A percentile compares a stretch with the other conserved stretches of the same genome.
Evolutionary conservation across 306 rosid genomes (phyloP).

Genomic region (Ormosia semicastrata): DNA sequence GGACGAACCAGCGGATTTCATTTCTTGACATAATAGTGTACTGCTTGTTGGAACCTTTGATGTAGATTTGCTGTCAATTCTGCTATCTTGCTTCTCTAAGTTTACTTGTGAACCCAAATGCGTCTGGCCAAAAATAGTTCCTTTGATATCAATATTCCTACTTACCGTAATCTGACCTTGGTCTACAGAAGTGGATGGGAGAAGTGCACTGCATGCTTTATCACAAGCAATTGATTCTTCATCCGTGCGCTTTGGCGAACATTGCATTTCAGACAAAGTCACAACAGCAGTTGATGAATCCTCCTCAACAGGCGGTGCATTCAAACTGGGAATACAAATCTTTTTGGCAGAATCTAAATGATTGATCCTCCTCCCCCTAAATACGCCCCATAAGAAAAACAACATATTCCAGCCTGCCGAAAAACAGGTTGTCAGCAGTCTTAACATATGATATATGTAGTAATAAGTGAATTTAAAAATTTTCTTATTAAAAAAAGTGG

Average conservation of each 20-base stretch:
- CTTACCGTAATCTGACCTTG: slow-evolving; percentile 27
- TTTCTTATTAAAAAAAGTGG: background rate
- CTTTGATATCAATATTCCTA: slow-evolving; percentile 37
- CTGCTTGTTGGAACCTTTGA: slow-evolving; percentile 35
- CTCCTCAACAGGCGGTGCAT: slow-evolving; percentile 41
- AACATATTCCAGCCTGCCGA: slow-evolving; percentile 95
- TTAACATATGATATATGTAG: background rate
- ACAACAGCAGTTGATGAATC: slow-evolving; percentile 45
- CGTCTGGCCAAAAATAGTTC: slow-evolving; percentile 11
- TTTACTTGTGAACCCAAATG: slow-evolving; percentile 36
- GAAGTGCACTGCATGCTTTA: slow-evolving; percentile 37
- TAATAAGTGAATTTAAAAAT: slow-evolving; percentile 6
- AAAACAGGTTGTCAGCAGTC: slow-evolving; percentile 16
- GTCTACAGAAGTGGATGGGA: slow-evolving; percentile 39
- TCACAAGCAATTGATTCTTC: slow-evolving; percentile 40
- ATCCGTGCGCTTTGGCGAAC: slow-evolving; percentile 37
- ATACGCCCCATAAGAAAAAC: slow-evolving; percentile 92
- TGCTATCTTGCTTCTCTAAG: slow-evolving; percentile 41
- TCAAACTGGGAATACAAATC: slow-evolving; percentile 47
- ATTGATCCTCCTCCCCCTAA: slow-evolving; percentile 61
- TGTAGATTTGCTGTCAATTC: slow-evolving; percentile 32
- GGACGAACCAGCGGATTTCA: slow-evolving; percentile 34
- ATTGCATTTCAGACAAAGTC: slow-evolving; percentile 45
- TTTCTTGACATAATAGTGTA: slow-evolving; percentile 37
- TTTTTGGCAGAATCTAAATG: slow-evolving; percentile 55